A percentile compares a stretch with the other conserved stretches of the same genome.
Conservation (phyloP, 441 rosid genomes). For the Rhodomyrtus psidioides region DNA sequence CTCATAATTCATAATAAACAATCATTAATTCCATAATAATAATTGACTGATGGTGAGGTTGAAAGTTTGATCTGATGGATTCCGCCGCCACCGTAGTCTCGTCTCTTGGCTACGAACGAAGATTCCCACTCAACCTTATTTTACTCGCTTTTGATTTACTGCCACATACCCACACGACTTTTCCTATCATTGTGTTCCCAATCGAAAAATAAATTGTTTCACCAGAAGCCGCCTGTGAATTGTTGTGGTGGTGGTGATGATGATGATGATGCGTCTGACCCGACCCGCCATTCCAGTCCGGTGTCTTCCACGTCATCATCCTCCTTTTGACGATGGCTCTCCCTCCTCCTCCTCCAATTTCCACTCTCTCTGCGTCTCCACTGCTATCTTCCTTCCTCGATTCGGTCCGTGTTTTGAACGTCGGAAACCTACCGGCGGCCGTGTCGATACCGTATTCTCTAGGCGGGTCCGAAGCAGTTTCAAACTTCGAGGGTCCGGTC, state of each 20-base stretch:
- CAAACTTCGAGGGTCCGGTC: background rate
- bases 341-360: background rate
- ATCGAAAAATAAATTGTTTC: background rate
- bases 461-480: background rate
- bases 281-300: background rate
- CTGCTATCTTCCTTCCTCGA: background rate
- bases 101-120: background rate
- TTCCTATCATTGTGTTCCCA: background rate
- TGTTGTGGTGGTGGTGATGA: too few relatives aligned
- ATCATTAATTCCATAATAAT: background rate
- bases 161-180: background rate
- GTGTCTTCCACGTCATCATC: background rate
- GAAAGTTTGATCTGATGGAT: background rate
- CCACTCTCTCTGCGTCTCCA: background rate
- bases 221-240: background rate
- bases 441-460: too few relatives aligned
- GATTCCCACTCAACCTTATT: background rate
- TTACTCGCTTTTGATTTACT: background rate
- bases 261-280: background rate
- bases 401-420: background rate
- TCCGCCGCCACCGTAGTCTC: background rate
- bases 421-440: background rate
- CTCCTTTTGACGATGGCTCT: background rate
- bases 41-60: background rate
- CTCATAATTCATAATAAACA: background rate